Base-by-base conservation (phyloP, 2,329 filamentous ascomycete genomes). In the Calonectria pteridis region DNA sequence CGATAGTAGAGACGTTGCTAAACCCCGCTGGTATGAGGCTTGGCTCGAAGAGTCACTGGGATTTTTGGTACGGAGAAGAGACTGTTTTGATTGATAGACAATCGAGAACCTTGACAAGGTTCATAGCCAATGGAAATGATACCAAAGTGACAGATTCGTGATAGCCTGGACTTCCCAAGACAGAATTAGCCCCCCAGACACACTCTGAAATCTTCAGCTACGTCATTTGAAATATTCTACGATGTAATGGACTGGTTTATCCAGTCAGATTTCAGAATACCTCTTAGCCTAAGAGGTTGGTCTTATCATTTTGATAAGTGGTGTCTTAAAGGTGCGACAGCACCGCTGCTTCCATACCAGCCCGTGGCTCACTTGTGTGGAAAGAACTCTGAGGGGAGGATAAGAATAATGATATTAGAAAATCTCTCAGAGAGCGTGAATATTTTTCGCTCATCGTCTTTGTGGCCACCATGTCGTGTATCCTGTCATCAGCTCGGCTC, bases 291-390 rank as follows among this genome's bases (percentile, higher is more conserved):
- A 62, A 40, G 55, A 58, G 53, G 53, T 16, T 58, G 53, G 53
- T 31, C 28, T 20, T 35, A 13, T 62, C 33, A 23, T 40, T 62
- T 62, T 6, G 23, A 62, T 69, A 23, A 33, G 9, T 37, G 28
- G 46, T 64, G 67, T 69, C 33, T 69, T 23, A 43, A 59, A 69
- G 26, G 20, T 64, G 58, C 40, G 43, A 31, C 43, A 69, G 20
- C 33, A 51, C 55, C 23, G 33, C 33, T 20, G 6, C 13, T 62
- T 50, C 33, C 67, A 69, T 69, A 63, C 67, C 58, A 69, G 46
- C 46, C 9, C 20, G 67, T 69, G 67, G 67, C 46, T 69, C 33
- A 43, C 18, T n/a, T 7, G 16, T 9, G 28, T 18, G 29, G n/a
- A 28, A 43, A 10, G 16, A 5, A 26, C 26, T 63, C 14, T 23